A percentile compares a stretch with the other conserved stretches of the same genome.
Conservation (phyloP, 768 basidiomycete genomes). For the Leccinum olivaceopallidum region DNA sequence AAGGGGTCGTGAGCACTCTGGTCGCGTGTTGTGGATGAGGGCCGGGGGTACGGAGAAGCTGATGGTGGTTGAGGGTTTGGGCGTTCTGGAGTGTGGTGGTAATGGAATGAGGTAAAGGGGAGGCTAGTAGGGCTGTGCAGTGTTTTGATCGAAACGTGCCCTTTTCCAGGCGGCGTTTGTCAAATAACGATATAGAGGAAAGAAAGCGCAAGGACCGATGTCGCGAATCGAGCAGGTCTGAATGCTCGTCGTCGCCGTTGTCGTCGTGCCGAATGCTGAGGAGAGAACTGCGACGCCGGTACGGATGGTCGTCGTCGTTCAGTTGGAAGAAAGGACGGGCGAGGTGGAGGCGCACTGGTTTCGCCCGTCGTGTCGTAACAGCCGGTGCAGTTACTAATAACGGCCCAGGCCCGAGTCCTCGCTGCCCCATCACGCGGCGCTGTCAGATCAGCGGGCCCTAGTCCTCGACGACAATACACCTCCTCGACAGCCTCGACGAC, state of each 20-base stretch:
- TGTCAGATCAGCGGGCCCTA: conserved; percentile 14
- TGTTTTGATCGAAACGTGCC: conserved; percentile 84
- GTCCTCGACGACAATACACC: conserved; percentile 11
- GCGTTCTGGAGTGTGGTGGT: conserved; percentile 32
- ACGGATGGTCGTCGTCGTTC: conserved; percentile 24
- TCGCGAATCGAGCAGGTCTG: conserved; percentile 21
- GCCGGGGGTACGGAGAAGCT: conserved; percentile 29
- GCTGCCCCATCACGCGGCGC: conserved; percentile 27
- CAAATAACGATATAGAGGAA: conserved; percentile 38
- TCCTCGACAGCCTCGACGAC: conserved; percentile 2
- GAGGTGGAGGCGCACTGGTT: conserved; percentile 32
- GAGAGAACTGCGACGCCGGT: conserved; percentile 9
- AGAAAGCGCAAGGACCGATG: conserved; percentile 19
- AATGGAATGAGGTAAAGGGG: conserved; percentile 59
- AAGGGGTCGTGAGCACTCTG: conserved; percentile 56
- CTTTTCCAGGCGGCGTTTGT: conserved; percentile 53
- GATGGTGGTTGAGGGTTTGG: conserved; percentile 40
- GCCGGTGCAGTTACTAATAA: conserved; percentile 30
- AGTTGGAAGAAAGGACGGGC: conserved; percentile 20
- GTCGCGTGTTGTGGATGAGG: conserved; percentile 40
- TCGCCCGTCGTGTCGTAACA: conserved; percentile 34
- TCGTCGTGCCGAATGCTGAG: conserved; percentile 13
- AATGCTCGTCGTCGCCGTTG: conserved; percentile 16
- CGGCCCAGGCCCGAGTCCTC: conserved; percentile 9
- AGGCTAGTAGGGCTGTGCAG: conserved; percentile 51